Evolutionary conservation across 2,329 filamentous ascomycete species (phyloP).

Genomic region (Calonectria montana): DNA sequence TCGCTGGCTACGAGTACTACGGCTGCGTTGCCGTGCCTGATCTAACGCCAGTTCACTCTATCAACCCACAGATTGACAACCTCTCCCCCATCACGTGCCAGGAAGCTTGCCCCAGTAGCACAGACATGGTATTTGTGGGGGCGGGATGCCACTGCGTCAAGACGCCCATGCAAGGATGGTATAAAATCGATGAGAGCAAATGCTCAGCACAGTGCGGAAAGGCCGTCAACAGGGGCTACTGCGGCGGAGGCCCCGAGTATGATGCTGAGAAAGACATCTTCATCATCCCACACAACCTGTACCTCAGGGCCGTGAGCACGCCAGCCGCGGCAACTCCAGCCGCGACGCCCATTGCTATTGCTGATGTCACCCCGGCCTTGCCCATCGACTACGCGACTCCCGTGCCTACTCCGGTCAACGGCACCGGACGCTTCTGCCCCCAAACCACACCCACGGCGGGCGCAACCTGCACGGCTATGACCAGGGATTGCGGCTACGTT

Average conservation of each 20-base stretch:
- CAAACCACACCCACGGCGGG: not conserved
- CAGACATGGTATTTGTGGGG: not conserved
- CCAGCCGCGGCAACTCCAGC: not conserved
- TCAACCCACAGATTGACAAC: not conserved
- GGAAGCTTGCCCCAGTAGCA: not conserved
- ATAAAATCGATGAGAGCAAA: not conserved
- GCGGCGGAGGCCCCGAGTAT: slow-evolving; percentile 1
- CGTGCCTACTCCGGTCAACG: slow-evolving; percentile 1
- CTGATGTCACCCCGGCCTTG: not conserved
- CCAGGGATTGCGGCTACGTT: not conserved
- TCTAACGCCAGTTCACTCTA: not conserved
- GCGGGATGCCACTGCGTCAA: slow-evolving; percentile 5
- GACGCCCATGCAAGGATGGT: not conserved
- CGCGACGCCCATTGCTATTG: not conserved
- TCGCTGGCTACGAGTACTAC: not conserved
- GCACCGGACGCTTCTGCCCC: not conserved
- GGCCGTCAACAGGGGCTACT: not conserved
- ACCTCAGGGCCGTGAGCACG: not conserved
- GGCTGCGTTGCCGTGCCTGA: slow-evolving; percentile 5
- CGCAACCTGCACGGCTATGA: not conserved
- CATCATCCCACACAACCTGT: slow-evolving; percentile 3
- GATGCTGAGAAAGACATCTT: not conserved
- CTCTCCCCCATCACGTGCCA: not conserved
- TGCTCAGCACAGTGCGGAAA: not conserved
- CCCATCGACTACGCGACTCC: not conserved